Percentiles rank a stretch among this genome's conserved stretches.
phyloP scores from a whole-genome alignment of 2,329 filamentous ascomycete genomes.

The Neonectria hederae region DNA sequence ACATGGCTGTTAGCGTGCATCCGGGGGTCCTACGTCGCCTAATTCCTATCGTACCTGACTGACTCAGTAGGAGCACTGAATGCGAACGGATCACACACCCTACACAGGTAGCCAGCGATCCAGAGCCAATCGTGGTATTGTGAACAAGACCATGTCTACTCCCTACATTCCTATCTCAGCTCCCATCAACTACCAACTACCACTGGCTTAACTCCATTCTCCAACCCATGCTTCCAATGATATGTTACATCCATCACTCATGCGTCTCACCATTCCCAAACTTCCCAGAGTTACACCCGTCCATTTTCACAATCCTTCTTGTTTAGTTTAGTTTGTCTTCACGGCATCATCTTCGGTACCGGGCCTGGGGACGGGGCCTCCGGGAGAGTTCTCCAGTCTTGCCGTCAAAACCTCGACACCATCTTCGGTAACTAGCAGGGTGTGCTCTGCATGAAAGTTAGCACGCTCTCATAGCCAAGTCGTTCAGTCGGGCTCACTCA shows the following conservation, averaged over 20 bases:
- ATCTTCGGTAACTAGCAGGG: constrained; percentile 82
- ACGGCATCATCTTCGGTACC: constrained; percentile 25
- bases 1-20: constrained; percentile 5
- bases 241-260: constrained; percentile 9
- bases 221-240: constrained; percentile 12
- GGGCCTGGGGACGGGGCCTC: constrained; percentile 73
- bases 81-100: background rate
- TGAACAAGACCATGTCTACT: background rate
- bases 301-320: background rate
- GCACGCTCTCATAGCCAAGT: constrained; percentile 1
- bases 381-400: constrained; percentile 75
- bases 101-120: background rate
- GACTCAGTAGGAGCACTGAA: background rate
- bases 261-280: constrained; percentile 1
- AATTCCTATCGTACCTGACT: background rate
- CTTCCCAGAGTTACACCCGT: background rate
- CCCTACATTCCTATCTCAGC: background rate
- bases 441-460: constrained; percentile 70
- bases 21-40: background rate
- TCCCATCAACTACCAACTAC: background rate
- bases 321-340: constrained; percentile 12
- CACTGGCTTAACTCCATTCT: constrained; percentile 13
- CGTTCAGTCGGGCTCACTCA: constrained; percentile 54
- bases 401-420: constrained; percentile 86
- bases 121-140: background rate